phyloP scores from a whole-genome alignment of 176 grass and related monocot species.

The Carex myosuroides region DNA sequence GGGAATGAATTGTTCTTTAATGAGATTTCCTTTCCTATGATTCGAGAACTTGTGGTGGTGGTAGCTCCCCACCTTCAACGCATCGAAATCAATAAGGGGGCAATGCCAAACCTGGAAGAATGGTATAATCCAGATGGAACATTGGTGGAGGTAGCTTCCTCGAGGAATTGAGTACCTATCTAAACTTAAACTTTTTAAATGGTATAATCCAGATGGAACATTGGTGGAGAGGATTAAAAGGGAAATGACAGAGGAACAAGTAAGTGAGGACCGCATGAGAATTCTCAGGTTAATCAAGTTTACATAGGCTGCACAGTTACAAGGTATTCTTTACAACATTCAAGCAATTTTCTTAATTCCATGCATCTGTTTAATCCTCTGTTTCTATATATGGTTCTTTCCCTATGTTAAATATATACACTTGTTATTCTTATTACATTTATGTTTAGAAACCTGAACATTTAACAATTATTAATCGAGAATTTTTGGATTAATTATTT shows the following conservation, averaged over 20 bases:
- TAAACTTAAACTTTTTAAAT: not conserved
- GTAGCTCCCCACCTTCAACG: not conserved
- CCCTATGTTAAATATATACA: not conserved
- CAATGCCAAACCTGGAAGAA: not conserved
- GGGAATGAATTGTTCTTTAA: not conserved
- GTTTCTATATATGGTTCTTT: not conserved
- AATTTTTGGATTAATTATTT: no score
- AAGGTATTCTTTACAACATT: not conserved
- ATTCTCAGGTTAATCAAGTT: not conserved
- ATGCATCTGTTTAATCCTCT: not conserved
- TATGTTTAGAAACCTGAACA: not conserved
- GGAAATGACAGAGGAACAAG: not conserved
- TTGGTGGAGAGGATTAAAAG: not conserved
- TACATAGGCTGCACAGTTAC: not conserved
- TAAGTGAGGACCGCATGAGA: not conserved
- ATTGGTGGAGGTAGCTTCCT: not conserved
- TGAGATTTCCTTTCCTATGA: not conserved
- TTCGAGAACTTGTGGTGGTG: accelerated
- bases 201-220: not conserved
- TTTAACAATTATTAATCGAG: no score
- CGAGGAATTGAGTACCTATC: not conserved
- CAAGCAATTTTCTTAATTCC: not conserved
- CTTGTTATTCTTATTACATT: not conserved
- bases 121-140: no score
- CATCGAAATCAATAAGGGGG: not conserved